Base-by-base conservation (phyloP, 208 protist genomes). In the Angomonas deanei region DNA sequence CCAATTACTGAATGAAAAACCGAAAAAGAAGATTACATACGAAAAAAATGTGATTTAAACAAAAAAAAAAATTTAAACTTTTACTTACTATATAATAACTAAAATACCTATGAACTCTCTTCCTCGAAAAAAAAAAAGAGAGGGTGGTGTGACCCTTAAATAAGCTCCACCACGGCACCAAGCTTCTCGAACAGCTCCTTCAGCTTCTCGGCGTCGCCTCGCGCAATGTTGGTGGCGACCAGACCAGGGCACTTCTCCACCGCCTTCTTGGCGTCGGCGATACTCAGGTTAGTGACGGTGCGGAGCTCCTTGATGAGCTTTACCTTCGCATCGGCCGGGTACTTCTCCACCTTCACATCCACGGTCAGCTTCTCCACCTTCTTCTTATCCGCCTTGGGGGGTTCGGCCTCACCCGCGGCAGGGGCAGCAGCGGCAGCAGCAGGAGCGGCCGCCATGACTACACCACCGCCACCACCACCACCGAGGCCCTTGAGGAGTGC, bases 281-380 rank as follows among this genome's bases (percentile, higher is more conserved):
- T 91, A 68, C 78, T 89, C 32, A 93, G 67, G 65, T 64, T 91
- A 1, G 90, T 93, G 55, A 96, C 86, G 34, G 72, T 80, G 55
- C 90, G 86, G 17, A 96, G 85, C 74, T 96, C 86, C 77, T 96
- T 96, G 61, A 96, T 96, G 8, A 96, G 80, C 73, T 96, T 93
- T 32, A 93, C 86, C 80, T 96, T 96, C 32, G 88, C 85, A 38
- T 93, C 84, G 27, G 86, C 78, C 26, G 84, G 62, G 58, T 79
- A 96, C 70, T 83, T 86, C n/a, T 73, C 82, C 28, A 96, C 70
- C 72, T 96, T 96, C 24, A 96, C 90, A 55, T 96, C 90, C 67
- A 75, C 91, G 13, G 85, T 88, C 13, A 76, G 65, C 75, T 96
- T 96, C 72, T 96, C 90, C 24, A 90, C 83, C 75, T 96, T 93